Evolutionary conservation across 164 flowering plant genomes (phyloP).

Genomic region (Buxus sempervirens): DNA sequence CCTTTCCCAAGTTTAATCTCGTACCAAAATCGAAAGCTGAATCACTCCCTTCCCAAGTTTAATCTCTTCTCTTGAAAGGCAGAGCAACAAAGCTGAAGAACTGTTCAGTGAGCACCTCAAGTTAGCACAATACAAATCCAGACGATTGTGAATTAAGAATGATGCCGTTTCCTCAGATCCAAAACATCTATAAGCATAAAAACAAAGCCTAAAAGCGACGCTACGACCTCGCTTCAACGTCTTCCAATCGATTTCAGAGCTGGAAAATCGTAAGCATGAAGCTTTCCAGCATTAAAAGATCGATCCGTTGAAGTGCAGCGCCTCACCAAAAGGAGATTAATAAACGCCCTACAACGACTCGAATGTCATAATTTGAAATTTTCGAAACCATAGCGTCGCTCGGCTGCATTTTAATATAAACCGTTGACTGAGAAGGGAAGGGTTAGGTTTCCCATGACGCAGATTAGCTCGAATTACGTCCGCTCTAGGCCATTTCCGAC

Average conservation of each 20-base stretch:
- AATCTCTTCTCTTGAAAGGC: background rate
- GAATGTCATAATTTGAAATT: slow-evolving; percentile 5
- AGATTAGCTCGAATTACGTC: slow-evolving; percentile 8
- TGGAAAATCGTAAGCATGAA: slow-evolving; percentile 17
- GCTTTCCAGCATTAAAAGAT: background rate
- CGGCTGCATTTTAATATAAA: background rate
- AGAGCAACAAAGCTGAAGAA: background rate
- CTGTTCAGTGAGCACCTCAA: background rate
- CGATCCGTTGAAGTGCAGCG: slow-evolving; percentile 1
- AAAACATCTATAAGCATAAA: background rate
- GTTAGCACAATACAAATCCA: background rate
- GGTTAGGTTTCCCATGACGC: slow-evolving; percentile 17
- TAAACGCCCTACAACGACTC: slow-evolving; percentile 1
- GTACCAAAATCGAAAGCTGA: background rate
- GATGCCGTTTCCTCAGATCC: background rate
- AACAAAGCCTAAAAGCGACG: background rate
- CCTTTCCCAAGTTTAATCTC: background rate
- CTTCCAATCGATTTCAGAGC: slow-evolving; percentile 11
- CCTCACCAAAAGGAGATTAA: background rate
- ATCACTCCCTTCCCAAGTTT: background rate
- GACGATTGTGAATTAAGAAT: background rate
- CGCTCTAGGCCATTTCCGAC: background rate
- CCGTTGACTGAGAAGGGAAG: background rate
- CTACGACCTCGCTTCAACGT: slow-evolving; percentile 3
- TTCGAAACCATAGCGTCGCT: slow-evolving; percentile 5